phyloP scores from a whole-genome alignment of 202 grass and related monocot genomes.

The Hordeum pubiflorum region DNA sequence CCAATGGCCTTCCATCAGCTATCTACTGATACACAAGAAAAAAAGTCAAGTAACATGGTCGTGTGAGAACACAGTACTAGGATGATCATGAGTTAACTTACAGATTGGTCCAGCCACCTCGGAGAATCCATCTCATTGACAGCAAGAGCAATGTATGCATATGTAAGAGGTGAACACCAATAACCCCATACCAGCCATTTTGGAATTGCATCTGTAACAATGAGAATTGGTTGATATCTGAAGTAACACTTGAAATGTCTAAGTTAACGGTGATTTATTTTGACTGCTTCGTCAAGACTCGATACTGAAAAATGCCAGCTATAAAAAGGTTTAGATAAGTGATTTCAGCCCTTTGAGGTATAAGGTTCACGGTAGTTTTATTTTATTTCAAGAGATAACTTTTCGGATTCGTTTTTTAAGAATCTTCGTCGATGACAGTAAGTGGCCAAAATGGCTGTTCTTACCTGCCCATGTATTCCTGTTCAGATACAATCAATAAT shows the following conservation, averaged over 20 bases:
- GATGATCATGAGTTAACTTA: constrained; percentile 28
- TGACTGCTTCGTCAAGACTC: background rate
- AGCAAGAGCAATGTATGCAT: constrained; percentile 64
- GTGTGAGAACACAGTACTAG: background rate
- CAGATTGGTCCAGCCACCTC: constrained; percentile 70
- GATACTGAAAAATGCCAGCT: background rate
- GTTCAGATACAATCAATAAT: constrained; percentile 11
- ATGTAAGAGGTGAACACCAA: constrained; percentile 78
- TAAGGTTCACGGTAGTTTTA: background rate
- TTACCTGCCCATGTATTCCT: background rate
- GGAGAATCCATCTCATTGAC: constrained; percentile 84
- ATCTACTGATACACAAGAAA: constrained; percentile 33
- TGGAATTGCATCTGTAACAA: constrained; percentile 54
- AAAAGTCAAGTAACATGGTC: constrained; percentile 19
- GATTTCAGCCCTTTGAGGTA: background rate
- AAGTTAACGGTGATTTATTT: constrained; percentile 2
- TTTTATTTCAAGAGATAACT: background rate
- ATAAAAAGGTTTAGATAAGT: background rate
- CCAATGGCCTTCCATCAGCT: constrained; percentile 69
- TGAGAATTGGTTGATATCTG: constrained; percentile 11
- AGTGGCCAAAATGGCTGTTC: background rate
- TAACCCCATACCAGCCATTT: constrained; percentile 89
- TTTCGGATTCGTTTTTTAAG: constrained; percentile 2
- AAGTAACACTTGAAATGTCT: background rate
- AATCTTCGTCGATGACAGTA: background rate